Evolutionary conservation across 2,329 filamentous ascomycete species (phyloP).

Genomic region (Berkeleyomyces basicola): DNA sequence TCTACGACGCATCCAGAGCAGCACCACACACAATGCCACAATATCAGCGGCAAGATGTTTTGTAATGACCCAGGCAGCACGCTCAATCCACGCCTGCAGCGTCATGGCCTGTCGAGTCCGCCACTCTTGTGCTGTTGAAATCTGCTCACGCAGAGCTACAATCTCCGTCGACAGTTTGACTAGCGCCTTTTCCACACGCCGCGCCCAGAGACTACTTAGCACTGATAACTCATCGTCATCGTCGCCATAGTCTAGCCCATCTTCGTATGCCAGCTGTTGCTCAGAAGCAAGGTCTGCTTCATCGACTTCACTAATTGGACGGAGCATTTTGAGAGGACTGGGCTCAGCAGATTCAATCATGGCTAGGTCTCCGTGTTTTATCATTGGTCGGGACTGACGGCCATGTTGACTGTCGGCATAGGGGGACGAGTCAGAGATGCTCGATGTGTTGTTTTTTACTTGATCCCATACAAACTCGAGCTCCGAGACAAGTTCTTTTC

Average conservation of each 20-base stretch:
- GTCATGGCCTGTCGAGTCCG: constrained; percentile 47
- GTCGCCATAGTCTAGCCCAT: constrained; percentile 28
- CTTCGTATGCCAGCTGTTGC: constrained; percentile 27
- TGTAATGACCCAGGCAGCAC: constrained; percentile 49
- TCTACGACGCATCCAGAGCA: constrained; percentile 56
- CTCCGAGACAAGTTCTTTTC: constrained; percentile 73
- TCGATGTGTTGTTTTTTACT: constrained; percentile 70
- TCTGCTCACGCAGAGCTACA: constrained; percentile 79
- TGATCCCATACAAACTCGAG: constrained; percentile 99
- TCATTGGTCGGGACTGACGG: constrained; percentile 22
- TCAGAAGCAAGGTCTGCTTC: constrained; percentile 43
- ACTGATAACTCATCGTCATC: constrained; percentile 9
- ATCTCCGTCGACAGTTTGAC: constrained; percentile 86
- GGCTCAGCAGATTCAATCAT: constrained; percentile 31
- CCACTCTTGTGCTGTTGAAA: constrained; percentile 60
- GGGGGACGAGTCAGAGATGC: constrained; percentile 42
- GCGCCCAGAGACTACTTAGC: constrained; percentile 42
- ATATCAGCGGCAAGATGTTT: constrained; percentile 64
- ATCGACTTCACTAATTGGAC: constrained; percentile 73
- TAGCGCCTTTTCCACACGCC: constrained; percentile 67
- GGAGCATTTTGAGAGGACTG: constrained; percentile 51
- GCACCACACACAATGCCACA: constrained; percentile 44
- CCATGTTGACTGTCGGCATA: constrained; percentile 24
- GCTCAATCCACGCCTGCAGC: constrained; percentile 52
- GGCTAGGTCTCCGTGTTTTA: constrained; percentile 22